Conservation (phyloP, 2,329 filamentous ascomycete genomes). For the Ophiocordyceps camponoti-leonardi region DNA sequence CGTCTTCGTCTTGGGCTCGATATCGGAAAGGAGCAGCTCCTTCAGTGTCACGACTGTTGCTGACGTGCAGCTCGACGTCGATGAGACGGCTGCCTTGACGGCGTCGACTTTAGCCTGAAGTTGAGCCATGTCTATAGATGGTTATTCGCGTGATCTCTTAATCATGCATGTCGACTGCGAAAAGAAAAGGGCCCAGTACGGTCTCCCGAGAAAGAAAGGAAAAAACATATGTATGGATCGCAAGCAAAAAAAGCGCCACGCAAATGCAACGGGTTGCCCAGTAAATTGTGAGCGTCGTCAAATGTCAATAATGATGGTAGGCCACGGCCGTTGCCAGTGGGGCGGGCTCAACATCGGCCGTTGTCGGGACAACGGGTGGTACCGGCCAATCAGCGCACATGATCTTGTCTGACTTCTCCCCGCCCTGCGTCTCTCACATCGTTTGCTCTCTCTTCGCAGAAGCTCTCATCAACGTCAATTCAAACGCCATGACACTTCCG, state of each 20-base stretch:
- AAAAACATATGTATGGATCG: constrained; percentile 7
- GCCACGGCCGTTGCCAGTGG: neutral
- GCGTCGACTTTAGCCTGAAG: constrained; percentile 26
- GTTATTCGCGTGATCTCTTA: constrained; percentile 10
- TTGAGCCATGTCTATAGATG: constrained; percentile 21
- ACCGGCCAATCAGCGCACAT: neutral
- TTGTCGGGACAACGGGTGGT: constrained; percentile 19
- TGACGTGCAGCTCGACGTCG: constrained; percentile 34
- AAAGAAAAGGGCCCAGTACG: neutral
- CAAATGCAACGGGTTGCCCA: constrained; percentile 4
- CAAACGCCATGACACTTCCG: constrained; percentile 4
- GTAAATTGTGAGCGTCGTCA: constrained; percentile 4
- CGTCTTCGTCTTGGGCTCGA: constrained; percentile 10
- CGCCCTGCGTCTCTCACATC: neutral
- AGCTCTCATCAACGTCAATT: neutral
- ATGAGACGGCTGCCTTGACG: constrained; percentile 36
- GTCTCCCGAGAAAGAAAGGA: constrained; percentile 3
- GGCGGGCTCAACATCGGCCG: constrained; percentile 15
- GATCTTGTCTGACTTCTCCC: neutral
- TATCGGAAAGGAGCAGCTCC: constrained; percentile 23
- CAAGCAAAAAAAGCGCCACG: constrained; percentile 7
- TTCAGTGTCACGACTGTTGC: constrained; percentile 28
- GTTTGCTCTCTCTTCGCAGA: neutral
- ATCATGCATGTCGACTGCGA: constrained; percentile 15
- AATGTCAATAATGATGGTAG: neutral